Evolutionary conservation across 768 basidiomycete species (phyloP).

Genomic region (Royoungia palumana): DNA sequence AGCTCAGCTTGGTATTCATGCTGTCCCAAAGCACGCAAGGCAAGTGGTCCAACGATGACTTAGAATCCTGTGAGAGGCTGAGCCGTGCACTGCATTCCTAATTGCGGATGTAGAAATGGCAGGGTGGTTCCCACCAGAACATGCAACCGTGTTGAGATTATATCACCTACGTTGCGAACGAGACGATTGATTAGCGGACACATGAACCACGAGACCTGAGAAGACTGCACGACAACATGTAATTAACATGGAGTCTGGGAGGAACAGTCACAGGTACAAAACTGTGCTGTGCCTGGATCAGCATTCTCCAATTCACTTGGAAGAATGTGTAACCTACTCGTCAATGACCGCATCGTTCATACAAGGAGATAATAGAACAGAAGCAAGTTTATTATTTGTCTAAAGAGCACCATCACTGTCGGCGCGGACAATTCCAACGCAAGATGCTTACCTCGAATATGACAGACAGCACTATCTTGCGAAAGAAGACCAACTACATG

Average conservation of each 20-base stretch:
- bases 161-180: too few species aligned
- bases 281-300: slow-evolving; percentile 1
- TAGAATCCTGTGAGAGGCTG: background rate
- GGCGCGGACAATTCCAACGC: background rate
- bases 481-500: slow-evolving; percentile 9
- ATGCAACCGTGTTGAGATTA: too few species aligned
- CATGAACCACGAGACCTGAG: too few species aligned
- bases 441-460: slow-evolving; percentile 16
- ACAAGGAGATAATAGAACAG: background rate
- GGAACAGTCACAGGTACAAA: background rate
- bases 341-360: background rate
- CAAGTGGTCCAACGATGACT: background rate
- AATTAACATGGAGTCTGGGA: too few species aligned
- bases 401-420: slow-evolving; percentile 8
- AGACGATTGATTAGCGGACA: too few species aligned
- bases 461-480: slow-evolving; percentile 28
- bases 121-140: too few species aligned
- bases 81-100: background rate
- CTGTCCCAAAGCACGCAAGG: background rate
- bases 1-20: too few species aligned
- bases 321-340: slow-evolving; percentile 4
- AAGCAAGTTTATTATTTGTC: slow-evolving; percentile 12
- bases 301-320: background rate
- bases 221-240: too few species aligned
- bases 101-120: too few species aligned